Conservation (phyloP, 2,329 filamentous ascomycete genomes). For the Paecilomyces niveus region DNA sequence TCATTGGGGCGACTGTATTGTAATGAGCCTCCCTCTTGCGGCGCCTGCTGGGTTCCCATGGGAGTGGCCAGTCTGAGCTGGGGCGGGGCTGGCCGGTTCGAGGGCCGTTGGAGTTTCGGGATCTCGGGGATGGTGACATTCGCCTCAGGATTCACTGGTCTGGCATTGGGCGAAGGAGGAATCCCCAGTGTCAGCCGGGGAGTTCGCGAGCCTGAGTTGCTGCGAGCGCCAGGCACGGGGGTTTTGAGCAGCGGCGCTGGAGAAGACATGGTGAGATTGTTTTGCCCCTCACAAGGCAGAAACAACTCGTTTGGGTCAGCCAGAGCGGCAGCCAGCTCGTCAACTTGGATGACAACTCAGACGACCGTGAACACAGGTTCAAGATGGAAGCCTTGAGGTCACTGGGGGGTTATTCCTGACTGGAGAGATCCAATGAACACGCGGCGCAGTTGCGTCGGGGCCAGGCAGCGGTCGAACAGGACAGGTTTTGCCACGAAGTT, state of each 20-base stretch:
- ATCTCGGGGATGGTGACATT: constrained; percentile 28
- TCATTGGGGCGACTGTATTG: constrained; percentile 53
- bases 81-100: constrained; percentile 60
- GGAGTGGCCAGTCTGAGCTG: constrained; percentile 80
- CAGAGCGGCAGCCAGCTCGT: constrained; percentile 28
- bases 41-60: constrained; percentile 64
- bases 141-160: constrained; percentile 54
- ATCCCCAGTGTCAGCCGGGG: constrained; percentile 85
- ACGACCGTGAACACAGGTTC: background rate
- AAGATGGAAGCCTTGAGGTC: background rate
- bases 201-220: constrained; percentile 55
- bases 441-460: background rate
- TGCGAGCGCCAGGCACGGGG: constrained; percentile 65
- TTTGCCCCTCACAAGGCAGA: constrained; percentile 33
- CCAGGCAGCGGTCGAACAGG: background rate
- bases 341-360: constrained; percentile 7
- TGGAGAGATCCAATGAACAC: background rate
- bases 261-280: constrained; percentile 57
- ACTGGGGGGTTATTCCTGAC: background rate
- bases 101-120: constrained; percentile 26
- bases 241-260: constrained; percentile 76
- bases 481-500: too few relatives aligned
- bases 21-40: constrained; percentile 59
- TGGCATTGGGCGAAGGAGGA: constrained; percentile 74
- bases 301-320: constrained; percentile 35